Evolutionary conservation across 2,329 filamentous ascomycete genomes (phyloP), one percentile per base, ranked within the genome.

Genomic region (Ophiocordyceps camponoti-floridani): DNA sequence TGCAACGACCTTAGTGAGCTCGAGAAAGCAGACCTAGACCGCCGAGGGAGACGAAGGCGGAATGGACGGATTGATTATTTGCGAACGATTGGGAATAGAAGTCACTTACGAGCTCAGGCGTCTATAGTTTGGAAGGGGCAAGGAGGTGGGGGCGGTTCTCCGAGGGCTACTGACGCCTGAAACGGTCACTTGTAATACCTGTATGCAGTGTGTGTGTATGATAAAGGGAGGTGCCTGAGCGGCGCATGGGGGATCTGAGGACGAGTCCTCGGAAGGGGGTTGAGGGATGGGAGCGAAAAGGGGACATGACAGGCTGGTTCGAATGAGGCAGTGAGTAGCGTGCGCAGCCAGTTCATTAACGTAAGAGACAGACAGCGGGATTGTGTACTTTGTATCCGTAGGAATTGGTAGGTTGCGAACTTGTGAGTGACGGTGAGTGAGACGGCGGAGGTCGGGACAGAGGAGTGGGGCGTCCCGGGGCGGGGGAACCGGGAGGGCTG

Each of bases 1-100:
- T 62, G 47, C 60, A 61, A 48, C 56, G 58, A 46, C 50, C 53
- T 44, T 63, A 56, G 50, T 8, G 16, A 19, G n/a, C 31, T 27
- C 6, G 11, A 40, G 14, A 26, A 28, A 19, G 2, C 28, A 4
- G 19, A 37, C 11, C 5, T 14, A 16, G 6, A 26, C 12, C 18
- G 38, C 11, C 23, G 33, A 11, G 19, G 31, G 31, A 26, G 3
- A 37, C 18, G 18, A 11, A 23, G 31, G 38, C 38, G n/a, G 19
- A n/a, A n/a, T 26, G 11, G 18, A 38, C 35, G 35, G 35, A 38
- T 38, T 38, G 35, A 38, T 38, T 38, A 38, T 38, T 18, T 18
- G 35, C 35, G 35, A 38, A 38, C n/a, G 35, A 38, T 38, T 38
- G 35, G 35, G 35, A 38, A 38, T 38, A 38, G 35, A 38, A 38